These are phyloP conservation scores for Eimeria sp. DNA, from an alignment of 169 alveolate species.

Conservation along the genomic window DNA sequence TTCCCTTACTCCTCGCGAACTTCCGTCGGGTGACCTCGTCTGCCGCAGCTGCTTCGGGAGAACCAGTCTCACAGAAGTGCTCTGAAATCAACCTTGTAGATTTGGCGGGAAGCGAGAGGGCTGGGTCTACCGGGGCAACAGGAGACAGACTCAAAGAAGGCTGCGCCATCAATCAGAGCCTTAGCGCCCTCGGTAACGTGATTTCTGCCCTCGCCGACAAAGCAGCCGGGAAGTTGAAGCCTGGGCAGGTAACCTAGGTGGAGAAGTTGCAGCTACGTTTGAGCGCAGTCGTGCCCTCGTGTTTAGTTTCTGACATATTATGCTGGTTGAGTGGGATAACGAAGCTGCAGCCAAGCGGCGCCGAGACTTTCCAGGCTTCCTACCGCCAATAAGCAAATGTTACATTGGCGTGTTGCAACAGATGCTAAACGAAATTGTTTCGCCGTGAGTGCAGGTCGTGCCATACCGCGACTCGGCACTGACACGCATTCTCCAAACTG, in stretches of 20 bases:
- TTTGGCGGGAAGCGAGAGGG: conserved; percentile 97
- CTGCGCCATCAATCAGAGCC: conserved; percentile 94
- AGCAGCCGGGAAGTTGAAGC: conserved; percentile 90
- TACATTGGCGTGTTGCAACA: not conserved
- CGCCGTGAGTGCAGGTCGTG: conserved; percentile 85
- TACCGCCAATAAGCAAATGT: not conserved
- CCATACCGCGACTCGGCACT: conserved; percentile 96
- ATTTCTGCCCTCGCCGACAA: conserved; percentile 94
- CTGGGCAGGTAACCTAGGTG: conserved; percentile 76
- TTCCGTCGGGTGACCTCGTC: not conserved
- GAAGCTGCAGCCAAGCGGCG: not conserved
- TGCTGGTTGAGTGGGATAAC: not conserved
- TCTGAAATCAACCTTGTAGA: conserved; percentile 97
- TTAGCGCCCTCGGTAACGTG: conserved; percentile 93
- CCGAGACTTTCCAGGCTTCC: not conserved
- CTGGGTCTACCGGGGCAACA: conserved; percentile 95
- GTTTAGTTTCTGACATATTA: not conserved
- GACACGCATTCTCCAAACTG: conserved; percentile 95
- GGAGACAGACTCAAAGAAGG: conserved; percentile 97
- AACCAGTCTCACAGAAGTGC: conserved; percentile 86
- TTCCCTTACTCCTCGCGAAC: not conserved
- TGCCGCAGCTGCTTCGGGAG: conserved; percentile 92
- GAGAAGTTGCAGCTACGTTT: not conserved
- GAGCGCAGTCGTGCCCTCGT: not conserved
- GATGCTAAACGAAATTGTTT: not conserved